Percentiles rank a stretch among this genome's conserved stretches.
phyloP scores from a whole-genome alignment of 176 grass and related monocot species.

The Luzula sylvatica region DNA sequence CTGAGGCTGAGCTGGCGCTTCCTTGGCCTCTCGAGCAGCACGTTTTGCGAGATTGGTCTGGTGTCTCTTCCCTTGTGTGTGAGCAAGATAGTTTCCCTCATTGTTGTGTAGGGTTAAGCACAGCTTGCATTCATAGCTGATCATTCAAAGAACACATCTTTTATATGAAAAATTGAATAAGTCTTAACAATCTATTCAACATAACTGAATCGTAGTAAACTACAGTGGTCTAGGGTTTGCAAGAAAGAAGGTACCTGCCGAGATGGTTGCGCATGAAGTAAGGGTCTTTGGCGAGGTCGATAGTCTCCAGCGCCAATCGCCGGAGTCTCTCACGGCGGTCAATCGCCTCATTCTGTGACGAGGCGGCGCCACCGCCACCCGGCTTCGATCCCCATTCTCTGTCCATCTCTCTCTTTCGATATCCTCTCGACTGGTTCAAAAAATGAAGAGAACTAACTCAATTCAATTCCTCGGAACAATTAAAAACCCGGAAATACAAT shows the following conservation, averaged over 20 bases:
- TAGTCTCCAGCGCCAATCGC: constrained; percentile 88
- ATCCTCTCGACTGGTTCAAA: too few species aligned
- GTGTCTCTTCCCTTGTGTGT: constrained; percentile 95
- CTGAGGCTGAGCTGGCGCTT: constrained; percentile 80
- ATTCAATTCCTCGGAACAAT: too few species aligned
- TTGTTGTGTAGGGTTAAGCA: constrained; percentile 97
- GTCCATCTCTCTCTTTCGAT: constrained; percentile 37
- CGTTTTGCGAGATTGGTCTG: constrained; percentile 97
- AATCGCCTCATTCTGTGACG: constrained; percentile 90
- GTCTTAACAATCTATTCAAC: too few species aligned
- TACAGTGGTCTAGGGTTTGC: constrained; percentile 24
- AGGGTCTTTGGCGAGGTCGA: constrained; percentile 96
- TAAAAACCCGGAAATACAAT: too few species aligned
- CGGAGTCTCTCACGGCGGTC: constrained; percentile 93
- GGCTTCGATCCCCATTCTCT: constrained; percentile 94
- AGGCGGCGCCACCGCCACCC: constrained; percentile 80
- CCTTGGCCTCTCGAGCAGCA: constrained; percentile 87
- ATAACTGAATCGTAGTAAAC: too few species aligned
- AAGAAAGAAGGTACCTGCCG: constrained; percentile 39
- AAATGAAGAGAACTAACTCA: too few species aligned
- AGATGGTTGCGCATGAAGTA: constrained; percentile 99
- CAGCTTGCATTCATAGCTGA: constrained; percentile 91
- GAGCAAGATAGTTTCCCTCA: constrained; percentile 94
- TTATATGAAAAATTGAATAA: too few species aligned
- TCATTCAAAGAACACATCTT: too few species aligned